phyloP scores from a whole-genome alignment of 495 filamentous ascomycete genomes.

The Viridothelium virens region DNA sequence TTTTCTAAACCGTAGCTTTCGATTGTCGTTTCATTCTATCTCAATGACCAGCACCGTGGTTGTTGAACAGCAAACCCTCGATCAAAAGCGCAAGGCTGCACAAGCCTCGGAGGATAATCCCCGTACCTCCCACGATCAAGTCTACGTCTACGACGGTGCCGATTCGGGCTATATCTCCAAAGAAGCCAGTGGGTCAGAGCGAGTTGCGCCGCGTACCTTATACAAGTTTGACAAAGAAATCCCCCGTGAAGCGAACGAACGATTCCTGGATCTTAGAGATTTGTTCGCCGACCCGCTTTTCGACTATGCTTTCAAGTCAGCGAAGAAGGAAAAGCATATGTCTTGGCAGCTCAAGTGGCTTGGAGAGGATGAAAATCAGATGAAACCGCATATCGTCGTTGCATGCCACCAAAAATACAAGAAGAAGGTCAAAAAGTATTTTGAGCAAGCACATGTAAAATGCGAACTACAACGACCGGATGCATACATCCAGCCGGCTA shows the following conservation, averaged over 20 bases:
- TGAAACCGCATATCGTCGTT: neutral
- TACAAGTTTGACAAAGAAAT: slow-evolving; percentile 5
- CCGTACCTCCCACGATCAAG: too few species aligned
- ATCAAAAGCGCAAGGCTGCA: too few species aligned
- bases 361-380: neutral
- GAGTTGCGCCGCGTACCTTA: neutral
- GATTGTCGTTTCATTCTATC: too few species aligned
- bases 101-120: too few species aligned
- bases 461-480: neutral
- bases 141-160: too few species aligned
- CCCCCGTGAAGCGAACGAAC: slow-evolving; percentile 4
- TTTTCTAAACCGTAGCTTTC: too few species aligned
- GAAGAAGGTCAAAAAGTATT: neutral
- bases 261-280: slow-evolving; percentile 1
- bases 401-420: slow-evolving; percentile 8
- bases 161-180: neutral
- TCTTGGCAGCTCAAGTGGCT: slow-evolving; percentile 9
- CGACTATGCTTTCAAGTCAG: slow-evolving; percentile 2
- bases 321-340: neutral
- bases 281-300: neutral
- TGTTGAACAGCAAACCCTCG: too few species aligned
- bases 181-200: neutral
- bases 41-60: too few species aligned
- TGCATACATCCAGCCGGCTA: neutral
- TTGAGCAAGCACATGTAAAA: neutral